These are phyloP conservation scores for Chaetoscypha palmicola DNA, from an alignment of 2,329 filamentous ascomycete species.

Conservation along the genomic window DNA sequence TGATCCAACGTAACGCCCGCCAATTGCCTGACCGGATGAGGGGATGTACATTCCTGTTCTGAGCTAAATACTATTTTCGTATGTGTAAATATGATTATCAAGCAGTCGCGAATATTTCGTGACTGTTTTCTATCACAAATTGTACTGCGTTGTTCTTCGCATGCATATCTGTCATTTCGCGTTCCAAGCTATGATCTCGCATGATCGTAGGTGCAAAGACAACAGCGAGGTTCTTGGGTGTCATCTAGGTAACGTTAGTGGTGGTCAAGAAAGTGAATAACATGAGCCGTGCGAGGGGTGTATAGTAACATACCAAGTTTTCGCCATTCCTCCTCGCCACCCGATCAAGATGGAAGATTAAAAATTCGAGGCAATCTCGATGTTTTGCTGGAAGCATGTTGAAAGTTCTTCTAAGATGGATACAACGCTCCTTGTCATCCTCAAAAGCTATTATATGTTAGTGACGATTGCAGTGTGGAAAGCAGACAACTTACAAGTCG, in stretches of 20 bases:
- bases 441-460: slow-evolving; percentile 47
- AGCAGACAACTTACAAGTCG: slow-evolving; percentile 50
- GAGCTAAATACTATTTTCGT: slow-evolving; percentile 6
- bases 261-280: background rate
- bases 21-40: slow-evolving; percentile 4
- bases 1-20: slow-evolving; percentile 18
- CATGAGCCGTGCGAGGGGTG: background rate
- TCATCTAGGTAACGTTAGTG: slow-evolving; percentile 59
- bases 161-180: slow-evolving; percentile 95
- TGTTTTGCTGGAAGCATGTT: slow-evolving; percentile 75
- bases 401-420: slow-evolving; percentile 66
- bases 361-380: slow-evolving; percentile 82
- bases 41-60: slow-evolving; percentile 13
- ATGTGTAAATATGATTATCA: slow-evolving; percentile 2
- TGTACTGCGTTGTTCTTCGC: slow-evolving; percentile 88
- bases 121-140: slow-evolving; percentile 85
- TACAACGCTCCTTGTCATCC: slow-evolving; percentile 59
- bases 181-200: slow-evolving; percentile 80
- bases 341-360: slow-evolving; percentile 86
- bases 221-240: slow-evolving; percentile 88
- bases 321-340: slow-evolving; percentile 77
- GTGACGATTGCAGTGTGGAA: slow-evolving; percentile 9
- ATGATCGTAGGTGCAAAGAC: slow-evolving; percentile 98
- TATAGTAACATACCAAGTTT: slow-evolving; percentile 71
- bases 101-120: slow-evolving; percentile 59